These are phyloP conservation scores for Pseudocercospora fijiensis DNA, from an alignment of 2,329 filamentous ascomycete genomes.

Conservation along the genomic window DNA sequence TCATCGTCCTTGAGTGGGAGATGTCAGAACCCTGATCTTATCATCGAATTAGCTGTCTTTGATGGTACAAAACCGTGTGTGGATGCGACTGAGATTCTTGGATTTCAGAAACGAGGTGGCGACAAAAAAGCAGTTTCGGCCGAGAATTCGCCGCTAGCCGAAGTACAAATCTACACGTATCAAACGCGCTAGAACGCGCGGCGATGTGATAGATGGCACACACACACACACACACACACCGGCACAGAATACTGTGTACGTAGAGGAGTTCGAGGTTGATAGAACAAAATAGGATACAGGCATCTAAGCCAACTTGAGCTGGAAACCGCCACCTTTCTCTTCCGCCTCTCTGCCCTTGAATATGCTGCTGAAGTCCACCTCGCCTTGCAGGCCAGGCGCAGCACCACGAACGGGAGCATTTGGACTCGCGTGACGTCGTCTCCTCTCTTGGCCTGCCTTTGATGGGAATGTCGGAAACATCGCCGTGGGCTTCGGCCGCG, in stretches of 20 bases:
- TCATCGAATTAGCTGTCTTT: neutral
- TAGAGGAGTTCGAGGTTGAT: too few species aligned
- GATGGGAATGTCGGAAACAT: conserved; percentile 98
- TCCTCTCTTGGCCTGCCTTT: conserved; percentile 86
- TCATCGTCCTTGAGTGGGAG: neutral
- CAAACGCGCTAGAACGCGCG: neutral
- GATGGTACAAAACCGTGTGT: neutral
- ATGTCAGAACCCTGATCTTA: neutral
- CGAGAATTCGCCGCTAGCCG: neutral
- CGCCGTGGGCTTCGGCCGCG: conserved; percentile 81
- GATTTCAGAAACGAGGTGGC: neutral
- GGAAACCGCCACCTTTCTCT: conserved; percentile 51
- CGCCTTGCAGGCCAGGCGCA: conserved; percentile 36
- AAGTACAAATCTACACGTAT: neutral
- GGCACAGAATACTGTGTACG: too few species aligned
- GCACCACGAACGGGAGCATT: conserved; percentile 77
- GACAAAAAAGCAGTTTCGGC: neutral
- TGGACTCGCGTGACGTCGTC: conserved; percentile 70
- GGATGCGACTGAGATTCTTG: neutral
- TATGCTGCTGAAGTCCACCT: conserved; percentile 51
- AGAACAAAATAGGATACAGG: neutral
- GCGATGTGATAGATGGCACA: too few species aligned
- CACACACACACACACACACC: too few species aligned
- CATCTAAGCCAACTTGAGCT: conserved; percentile 35
- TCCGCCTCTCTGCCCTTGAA: conserved; percentile 52